These are phyloP conservation scores for Pythium scleroteichum DNA, from an alignment of 352 stramenopile species.

Conservation along the genomic window DNA sequence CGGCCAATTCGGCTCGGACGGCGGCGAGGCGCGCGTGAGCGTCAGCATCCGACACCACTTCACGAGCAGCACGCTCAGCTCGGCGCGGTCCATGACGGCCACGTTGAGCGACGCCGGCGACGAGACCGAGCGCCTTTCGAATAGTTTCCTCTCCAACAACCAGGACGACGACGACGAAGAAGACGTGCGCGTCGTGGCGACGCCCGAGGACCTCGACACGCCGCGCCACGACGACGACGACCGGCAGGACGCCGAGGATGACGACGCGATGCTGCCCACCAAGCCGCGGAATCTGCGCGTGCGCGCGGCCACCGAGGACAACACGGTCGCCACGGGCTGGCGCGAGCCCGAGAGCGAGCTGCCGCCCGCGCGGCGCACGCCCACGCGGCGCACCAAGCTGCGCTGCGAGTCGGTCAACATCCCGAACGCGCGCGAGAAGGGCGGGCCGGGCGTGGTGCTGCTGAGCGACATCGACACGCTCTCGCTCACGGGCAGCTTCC, in stretches of 20 bases:
- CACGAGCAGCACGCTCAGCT: slow-evolving; percentile 28
- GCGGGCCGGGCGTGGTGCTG: slow-evolving; percentile 48
- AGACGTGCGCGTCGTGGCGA: slow-evolving; percentile 15
- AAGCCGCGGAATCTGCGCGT: slow-evolving; percentile 21
- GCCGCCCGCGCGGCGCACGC: slow-evolving; percentile 2
- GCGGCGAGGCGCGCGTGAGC: slow-evolving; percentile 28
- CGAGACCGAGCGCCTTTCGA: slow-evolving; percentile 14
- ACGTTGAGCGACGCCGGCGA: slow-evolving; percentile 21
- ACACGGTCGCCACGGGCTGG: slow-evolving; percentile 24
- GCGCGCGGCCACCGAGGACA: slow-evolving; percentile 26
- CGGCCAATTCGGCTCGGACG: slow-evolving; percentile 49
- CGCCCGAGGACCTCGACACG: slow-evolving; percentile 13
- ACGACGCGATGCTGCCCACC: not conserved
- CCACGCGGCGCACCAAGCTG: slow-evolving; percentile 33
- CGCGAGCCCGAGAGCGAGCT: slow-evolving; percentile 23
- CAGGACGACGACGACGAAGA: slow-evolving; percentile 14
- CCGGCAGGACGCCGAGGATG: not conserved
- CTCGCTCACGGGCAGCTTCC: slow-evolving; percentile 62
- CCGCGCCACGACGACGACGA: not conserved
- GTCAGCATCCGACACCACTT: slow-evolving; percentile 36
- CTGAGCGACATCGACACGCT: slow-evolving; percentile 65
- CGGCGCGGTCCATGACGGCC: slow-evolving; percentile 26
- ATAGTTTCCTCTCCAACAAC: slow-evolving; percentile 15
- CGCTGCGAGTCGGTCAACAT: slow-evolving; percentile 39
- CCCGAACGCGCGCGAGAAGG: not conserved